These are phyloP conservation scores for Halteria grandinella DNA, from an alignment of 73 alveolate species.

Conservation along the genomic window DNA sequence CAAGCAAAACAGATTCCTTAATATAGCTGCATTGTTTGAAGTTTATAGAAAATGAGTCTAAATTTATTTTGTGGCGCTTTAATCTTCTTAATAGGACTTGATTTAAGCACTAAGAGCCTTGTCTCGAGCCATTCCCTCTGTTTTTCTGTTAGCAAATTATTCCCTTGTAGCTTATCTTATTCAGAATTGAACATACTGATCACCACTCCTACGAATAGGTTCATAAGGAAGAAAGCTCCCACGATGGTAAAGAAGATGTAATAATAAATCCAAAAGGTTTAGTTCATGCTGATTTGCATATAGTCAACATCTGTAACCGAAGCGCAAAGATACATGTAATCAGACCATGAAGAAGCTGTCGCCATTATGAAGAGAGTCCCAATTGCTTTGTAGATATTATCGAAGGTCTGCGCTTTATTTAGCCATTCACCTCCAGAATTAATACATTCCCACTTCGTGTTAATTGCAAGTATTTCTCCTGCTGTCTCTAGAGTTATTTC, in stretches of 20 bases:
- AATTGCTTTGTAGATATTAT: constrained; percentile 71
- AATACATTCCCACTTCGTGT: constrained; percentile 63
- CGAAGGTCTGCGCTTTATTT: constrained; percentile 71
- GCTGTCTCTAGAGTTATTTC: too few species aligned
- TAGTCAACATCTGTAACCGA: constrained; percentile 56
- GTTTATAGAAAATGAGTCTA: background rate
- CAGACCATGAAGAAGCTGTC: constrained; percentile 74
- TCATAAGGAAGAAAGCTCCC: constrained; percentile 59
- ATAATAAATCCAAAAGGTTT: constrained; percentile 42
- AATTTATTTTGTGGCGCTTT: background rate
- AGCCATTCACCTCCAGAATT: constrained; percentile 77
- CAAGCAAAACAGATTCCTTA: constrained; percentile 32
- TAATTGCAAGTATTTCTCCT: too few species aligned
- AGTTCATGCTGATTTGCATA: constrained; percentile 23
- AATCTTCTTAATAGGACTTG: constrained; percentile 19
- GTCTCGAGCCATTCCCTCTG: constrained; percentile 39
- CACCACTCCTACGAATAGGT: constrained; percentile 66
- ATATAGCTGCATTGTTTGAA: constrained; percentile 10
- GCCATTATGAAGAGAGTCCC: constrained; percentile 71
- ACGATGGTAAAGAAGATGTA: constrained; percentile 60
- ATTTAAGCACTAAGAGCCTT: background rate
- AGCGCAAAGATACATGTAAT: constrained; percentile 51
- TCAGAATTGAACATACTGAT: constrained; percentile 73
- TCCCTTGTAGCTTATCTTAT: constrained; percentile 65
- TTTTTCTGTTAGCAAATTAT: constrained; percentile 7